Conservation (phyloP, 1,284 basidiomycete genomes). For the Ceratobasidium sp. region DNA sequence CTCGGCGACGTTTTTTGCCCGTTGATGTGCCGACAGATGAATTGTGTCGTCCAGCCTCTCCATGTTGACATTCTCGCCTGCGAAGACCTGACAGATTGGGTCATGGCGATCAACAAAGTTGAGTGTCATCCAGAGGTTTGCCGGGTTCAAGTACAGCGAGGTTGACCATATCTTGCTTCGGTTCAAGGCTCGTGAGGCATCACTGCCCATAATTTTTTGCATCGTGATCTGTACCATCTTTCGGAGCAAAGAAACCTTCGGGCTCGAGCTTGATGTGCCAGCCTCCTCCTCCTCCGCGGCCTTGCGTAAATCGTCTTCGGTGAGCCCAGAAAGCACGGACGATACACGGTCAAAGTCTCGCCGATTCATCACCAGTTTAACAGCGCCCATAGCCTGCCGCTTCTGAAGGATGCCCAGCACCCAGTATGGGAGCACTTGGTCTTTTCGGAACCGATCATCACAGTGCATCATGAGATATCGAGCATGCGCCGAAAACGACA, state of each 20-base stretch:
- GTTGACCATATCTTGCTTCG: conserved; percentile 36
- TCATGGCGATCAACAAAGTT: conserved; percentile 56
- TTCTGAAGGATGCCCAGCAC: conserved; percentile 57
- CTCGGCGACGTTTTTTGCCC: conserved; percentile 56
- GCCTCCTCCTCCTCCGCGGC: conserved; percentile 49
- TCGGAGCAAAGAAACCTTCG: conserved; percentile 26
- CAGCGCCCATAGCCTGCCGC: conserved; percentile 43
- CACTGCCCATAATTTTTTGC: not conserved
- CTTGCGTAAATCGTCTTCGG: conserved; percentile 30
- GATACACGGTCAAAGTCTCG: conserved; percentile 35
- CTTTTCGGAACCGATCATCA: conserved; percentile 56
- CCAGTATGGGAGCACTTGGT: conserved; percentile 57
- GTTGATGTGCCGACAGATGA: too few relatives aligned
- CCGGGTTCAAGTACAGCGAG: conserved; percentile 46
- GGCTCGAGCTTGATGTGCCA: not conserved
- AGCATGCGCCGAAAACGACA: conserved; percentile 57
- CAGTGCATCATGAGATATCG: conserved; percentile 58
- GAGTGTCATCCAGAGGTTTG: conserved; percentile 54
- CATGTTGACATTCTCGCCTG: conserved; percentile 59
- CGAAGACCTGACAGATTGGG: conserved; percentile 59
- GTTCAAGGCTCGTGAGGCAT: too few relatives aligned
- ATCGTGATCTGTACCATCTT: conserved; percentile 35
- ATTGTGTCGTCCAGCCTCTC: too few relatives aligned
- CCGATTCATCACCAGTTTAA: conserved; percentile 46
- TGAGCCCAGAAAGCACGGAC: conserved; percentile 8